Evolutionary conservation across 2,329 filamentous ascomycete species (phyloP).

Genomic region (Mycocentrospora acerina): DNA sequence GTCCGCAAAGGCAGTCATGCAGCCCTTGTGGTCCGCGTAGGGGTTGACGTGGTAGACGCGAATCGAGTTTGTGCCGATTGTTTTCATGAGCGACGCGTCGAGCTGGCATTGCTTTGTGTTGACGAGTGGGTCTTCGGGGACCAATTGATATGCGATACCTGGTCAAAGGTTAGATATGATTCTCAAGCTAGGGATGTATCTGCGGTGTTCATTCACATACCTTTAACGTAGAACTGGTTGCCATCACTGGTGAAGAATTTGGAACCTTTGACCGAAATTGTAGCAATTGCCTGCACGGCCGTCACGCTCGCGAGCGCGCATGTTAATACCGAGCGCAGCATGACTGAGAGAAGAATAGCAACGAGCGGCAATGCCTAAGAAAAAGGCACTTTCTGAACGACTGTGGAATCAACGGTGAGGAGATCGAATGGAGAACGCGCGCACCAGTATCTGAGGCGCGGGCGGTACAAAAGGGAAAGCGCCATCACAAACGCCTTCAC

Average conservation of each 20-base stretch:
- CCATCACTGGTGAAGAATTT: constrained; percentile 86
- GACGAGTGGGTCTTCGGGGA: constrained; percentile 72
- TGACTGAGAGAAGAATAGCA: too few species aligned
- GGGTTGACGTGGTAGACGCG: constrained; percentile 87
- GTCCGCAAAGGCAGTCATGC: constrained; percentile 78
- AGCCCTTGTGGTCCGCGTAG: constrained; percentile 68
- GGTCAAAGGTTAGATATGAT: neutral
- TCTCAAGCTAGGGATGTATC: neutral
- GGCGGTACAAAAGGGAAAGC: too few species aligned
- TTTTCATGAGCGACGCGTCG: constrained; percentile 76
- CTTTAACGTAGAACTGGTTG: constrained; percentile 81
- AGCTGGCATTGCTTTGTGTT: constrained; percentile 73
- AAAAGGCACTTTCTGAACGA: too few species aligned
- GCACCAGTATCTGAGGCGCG: too few species aligned
- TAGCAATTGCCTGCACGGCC: constrained; percentile 52
- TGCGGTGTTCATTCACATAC: constrained; percentile 44
- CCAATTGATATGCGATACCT: constrained; percentile 73
- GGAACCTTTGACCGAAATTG: constrained; percentile 66
- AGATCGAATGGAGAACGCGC: too few species aligned
- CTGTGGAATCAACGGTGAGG: too few species aligned
- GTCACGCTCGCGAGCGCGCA: constrained; percentile 29
- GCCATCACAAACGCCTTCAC: too few species aligned
- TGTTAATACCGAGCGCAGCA: constrained; percentile 21
- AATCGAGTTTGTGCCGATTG: constrained; percentile 78
- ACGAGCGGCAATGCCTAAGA: too few species aligned